phyloP scores from a whole-genome alignment of 805 yeast genomes.

The Wickerhamiella dianesei region DNA sequence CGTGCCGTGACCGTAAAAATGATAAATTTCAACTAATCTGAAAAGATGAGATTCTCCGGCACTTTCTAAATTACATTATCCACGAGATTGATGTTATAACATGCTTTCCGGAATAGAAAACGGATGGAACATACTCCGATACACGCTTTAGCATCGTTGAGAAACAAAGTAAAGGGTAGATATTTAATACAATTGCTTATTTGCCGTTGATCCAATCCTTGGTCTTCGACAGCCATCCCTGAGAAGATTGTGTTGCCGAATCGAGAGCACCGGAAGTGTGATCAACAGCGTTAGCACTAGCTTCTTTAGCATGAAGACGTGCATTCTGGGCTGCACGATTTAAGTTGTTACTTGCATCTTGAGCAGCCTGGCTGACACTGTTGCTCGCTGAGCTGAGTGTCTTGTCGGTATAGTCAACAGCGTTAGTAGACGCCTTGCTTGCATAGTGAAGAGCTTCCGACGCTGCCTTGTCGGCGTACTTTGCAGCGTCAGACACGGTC shows the following conservation, averaged over 20 bases:
- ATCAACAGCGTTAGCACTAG: not conserved
- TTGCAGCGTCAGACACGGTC: not conserved
- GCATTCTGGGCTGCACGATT: not conserved
- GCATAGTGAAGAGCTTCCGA: not conserved
- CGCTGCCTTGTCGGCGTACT: constrained; percentile 1
- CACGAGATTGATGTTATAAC: no score
- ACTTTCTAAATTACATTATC: no score
- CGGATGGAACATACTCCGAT: no score
- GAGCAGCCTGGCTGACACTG: constrained; percentile 1
- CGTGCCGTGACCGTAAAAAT: no score
- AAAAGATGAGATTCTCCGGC: no score
- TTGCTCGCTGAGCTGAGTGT: not conserved
- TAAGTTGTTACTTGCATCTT: not conserved
- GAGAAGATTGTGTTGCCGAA: constrained; percentile 1
- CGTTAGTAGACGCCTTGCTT: not conserved
- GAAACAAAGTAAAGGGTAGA: no score
- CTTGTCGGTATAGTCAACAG: constrained; percentile 1
- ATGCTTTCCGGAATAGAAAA: no score
- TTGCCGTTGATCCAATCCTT: constrained; percentile 7
- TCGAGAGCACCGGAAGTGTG: not conserved
- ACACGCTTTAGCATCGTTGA: no score
- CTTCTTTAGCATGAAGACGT: not conserved
- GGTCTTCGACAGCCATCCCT: constrained; percentile 6
- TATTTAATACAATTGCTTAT: no score
- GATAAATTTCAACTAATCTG: no score